phyloP scores from a whole-genome alignment of 1,284 basidiomycete species.

The Melanopsichium pennsylvanicum region DNA sequence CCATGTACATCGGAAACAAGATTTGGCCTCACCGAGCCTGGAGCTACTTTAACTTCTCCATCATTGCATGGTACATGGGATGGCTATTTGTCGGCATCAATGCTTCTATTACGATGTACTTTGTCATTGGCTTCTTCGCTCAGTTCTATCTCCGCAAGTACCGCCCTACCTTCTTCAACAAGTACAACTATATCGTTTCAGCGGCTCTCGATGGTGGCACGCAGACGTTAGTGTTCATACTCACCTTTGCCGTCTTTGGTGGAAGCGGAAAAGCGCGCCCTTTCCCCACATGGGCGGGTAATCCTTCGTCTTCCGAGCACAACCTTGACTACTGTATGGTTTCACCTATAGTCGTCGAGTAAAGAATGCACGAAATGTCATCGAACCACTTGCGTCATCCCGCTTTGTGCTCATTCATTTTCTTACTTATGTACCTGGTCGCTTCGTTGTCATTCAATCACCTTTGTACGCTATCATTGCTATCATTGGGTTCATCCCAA shows the following conservation, averaged over 20 bases:
- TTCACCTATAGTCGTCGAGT: no score
- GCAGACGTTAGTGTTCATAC: slow-evolving; percentile 74
- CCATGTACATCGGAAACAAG: slow-evolving; percentile 29
- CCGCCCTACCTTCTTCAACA: slow-evolving; percentile 71
- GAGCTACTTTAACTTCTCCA: slow-evolving; percentile 41
- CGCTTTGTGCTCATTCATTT: no score
- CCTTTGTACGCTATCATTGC: no score
- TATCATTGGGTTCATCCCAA: no score
- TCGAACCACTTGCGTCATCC: no score
- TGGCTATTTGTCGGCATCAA: slow-evolving; percentile 39
- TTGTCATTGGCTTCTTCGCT: slow-evolving; percentile 72
- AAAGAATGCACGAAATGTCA: no score
- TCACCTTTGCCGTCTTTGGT: slow-evolving; percentile 76
- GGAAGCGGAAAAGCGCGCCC: slow-evolving; percentile 70
- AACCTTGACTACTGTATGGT: no score
- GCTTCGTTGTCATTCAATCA: no score
- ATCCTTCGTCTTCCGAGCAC: no score
- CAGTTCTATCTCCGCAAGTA: slow-evolving; percentile 73
- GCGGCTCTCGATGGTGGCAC: slow-evolving; percentile 76
- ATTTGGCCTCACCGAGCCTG: slow-evolving; percentile 34
- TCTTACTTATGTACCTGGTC: no score
- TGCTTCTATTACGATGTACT: slow-evolving; percentile 24
- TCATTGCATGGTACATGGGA: slow-evolving; percentile 41
- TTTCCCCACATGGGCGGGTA: no score
- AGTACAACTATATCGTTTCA: slow-evolving; percentile 76